Evolutionary conservation across 1,139 yeast species (phyloP).

Genomic region (Groenewaldozyma sp.): DNA sequence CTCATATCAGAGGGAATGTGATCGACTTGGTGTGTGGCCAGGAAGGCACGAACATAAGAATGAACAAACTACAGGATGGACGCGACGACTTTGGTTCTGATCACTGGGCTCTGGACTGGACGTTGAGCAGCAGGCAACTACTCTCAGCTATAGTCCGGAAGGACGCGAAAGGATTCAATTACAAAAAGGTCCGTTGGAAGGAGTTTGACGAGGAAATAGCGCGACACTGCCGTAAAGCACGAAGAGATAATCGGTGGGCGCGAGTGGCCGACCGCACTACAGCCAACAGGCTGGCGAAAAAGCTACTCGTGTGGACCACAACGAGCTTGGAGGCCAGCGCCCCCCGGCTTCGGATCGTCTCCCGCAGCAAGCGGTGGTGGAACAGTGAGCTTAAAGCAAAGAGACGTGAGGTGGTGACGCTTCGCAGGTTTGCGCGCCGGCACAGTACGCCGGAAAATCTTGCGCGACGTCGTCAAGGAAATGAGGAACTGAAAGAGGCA

Average conservation of each 20-base stretch:
- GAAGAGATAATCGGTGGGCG: no score
- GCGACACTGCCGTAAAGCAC: no score
- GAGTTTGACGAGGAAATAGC: background rate
- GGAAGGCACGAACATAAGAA: background rate
- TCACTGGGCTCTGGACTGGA: background rate
- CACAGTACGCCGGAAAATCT: background rate
- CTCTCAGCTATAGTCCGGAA: background rate
- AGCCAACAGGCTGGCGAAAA: no score
- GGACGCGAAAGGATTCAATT: background rate
- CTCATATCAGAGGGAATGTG: background rate
- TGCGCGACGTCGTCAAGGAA: background rate
- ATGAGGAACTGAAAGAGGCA: background rate
- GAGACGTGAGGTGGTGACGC: background rate
- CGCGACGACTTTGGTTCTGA: background rate
- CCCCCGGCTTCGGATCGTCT: background rate
- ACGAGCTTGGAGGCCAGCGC: background rate
- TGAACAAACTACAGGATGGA: background rate
- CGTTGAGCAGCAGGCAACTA: background rate
- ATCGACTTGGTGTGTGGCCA: background rate
- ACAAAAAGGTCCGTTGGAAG: background rate
- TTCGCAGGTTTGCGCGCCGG: background rate
- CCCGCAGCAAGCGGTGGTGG: background rate
- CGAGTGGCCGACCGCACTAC: no score
- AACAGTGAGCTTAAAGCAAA: background rate
- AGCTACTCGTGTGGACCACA: no score